phyloP scores from a whole-genome alignment of 192 early-diverging fungal genomes.

The Tieghemiomyces parasiticus region DNA sequence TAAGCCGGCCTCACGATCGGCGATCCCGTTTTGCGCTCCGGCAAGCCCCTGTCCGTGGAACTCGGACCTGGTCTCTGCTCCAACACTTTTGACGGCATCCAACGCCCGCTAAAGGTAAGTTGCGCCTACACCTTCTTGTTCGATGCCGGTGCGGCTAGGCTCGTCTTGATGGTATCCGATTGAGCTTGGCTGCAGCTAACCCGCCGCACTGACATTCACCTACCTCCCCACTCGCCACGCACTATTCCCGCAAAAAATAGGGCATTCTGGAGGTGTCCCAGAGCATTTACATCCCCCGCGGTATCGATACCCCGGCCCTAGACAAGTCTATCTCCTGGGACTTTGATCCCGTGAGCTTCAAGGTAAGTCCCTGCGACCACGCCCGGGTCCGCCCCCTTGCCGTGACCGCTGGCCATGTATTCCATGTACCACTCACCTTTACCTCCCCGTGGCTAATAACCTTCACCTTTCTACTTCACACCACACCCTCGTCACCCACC shows the following conservation, averaged over 20 bases:
- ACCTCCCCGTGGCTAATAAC: too few species aligned
- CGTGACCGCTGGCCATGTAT: too few species aligned
- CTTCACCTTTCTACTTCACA: too few species aligned
- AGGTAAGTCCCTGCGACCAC: too few species aligned
- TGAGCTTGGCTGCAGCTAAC: too few species aligned
- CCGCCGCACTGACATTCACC: too few species aligned
- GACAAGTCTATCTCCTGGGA: slow-evolving; percentile 86
- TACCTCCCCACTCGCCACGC: too few species aligned
- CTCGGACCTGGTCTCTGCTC: slow-evolving; percentile 83
- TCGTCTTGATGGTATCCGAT: too few species aligned
- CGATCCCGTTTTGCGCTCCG: slow-evolving; percentile 95
- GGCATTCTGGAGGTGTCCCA: slow-evolving; percentile 82
- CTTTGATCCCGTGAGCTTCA: slow-evolving; percentile 85
- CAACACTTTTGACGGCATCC: slow-evolving; percentile 99
- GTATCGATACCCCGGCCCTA: slow-evolving; percentile 94
- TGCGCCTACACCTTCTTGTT: neutral
- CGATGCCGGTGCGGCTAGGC: slow-evolving; percentile 5
- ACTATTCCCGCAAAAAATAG: too few species aligned
- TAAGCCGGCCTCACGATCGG: slow-evolving; percentile 93
- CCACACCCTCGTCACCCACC: too few species aligned
- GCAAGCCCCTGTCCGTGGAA: slow-evolving; percentile 96
- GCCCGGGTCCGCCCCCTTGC: too few species aligned
- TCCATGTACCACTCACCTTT: too few species aligned
- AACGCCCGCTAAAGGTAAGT: slow-evolving; percentile 82
- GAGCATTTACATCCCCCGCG: slow-evolving; percentile 98